phyloP scores from a whole-genome alignment of 1,139 yeast species.

The Yamadazyma friedrichii region DNA sequence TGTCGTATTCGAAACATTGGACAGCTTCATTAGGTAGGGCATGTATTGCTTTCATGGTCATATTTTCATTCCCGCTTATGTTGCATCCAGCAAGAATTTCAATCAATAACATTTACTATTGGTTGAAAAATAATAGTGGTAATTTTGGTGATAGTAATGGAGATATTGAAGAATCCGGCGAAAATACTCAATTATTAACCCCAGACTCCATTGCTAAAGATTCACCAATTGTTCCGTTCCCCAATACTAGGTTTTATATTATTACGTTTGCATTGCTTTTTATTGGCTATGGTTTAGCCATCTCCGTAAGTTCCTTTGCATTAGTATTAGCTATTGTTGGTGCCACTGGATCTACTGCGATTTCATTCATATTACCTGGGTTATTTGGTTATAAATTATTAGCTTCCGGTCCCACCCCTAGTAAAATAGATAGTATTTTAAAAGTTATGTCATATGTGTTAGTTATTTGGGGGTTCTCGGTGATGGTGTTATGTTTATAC shows the following conservation, averaged over 20 bases:
- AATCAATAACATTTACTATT: constrained; percentile 67
- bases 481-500: constrained; percentile 42
- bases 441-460: constrained; percentile 31
- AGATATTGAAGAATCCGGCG: background rate
- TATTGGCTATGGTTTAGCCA: constrained; percentile 44
- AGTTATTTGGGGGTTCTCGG: constrained; percentile 42
- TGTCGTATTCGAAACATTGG: constrained; percentile 55
- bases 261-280: constrained; percentile 48
- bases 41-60: constrained; percentile 77
- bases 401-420: constrained; percentile 30
- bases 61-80: constrained; percentile 87
- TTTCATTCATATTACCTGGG: constrained; percentile 59
- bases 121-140: constrained; percentile 23
- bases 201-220: constrained; percentile 10
- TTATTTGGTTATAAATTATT: constrained; percentile 53
- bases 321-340: constrained; percentile 57
- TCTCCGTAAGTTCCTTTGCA: constrained; percentile 51
- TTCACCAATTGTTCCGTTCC: constrained; percentile 47
- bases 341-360: constrained; percentile 61
- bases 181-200: constrained; percentile 7
- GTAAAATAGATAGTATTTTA: constrained; percentile 22
- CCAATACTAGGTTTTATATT: constrained; percentile 43
- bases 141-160: background rate
- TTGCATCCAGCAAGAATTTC: constrained; percentile 91
- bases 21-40: constrained; percentile 66